Evolutionary conservation across 2,329 filamentous ascomycete genomes (phyloP), one percentile per base, ranked within the genome.

Genomic region (Diplodia seriata): DNA sequence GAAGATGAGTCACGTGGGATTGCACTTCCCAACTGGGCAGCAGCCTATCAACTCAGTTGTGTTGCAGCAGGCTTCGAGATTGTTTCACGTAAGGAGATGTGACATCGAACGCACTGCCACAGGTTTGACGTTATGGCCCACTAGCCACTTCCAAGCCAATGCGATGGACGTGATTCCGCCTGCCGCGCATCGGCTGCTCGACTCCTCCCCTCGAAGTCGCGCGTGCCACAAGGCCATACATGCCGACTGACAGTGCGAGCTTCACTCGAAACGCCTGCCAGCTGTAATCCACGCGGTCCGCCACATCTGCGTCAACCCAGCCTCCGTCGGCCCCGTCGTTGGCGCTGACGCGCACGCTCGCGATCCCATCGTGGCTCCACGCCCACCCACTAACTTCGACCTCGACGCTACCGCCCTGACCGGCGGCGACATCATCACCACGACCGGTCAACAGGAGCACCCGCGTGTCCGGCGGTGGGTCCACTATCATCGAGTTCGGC

Each of bases 401-500:
- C 20, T 68, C 14, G 1, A 38, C 53, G 31, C 7, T 26, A 14
- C 33, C 23, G 4, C 26, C 23, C 11, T 29, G 23, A 12, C 36
- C 36, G 36, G 9, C 36, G 36, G 9, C 36, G 9, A 11, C 20
- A 29, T 18, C 23, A 53, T 7, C 50, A 26, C 14, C 20, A 20
- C n/a, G 14, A 1, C 54, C 68, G 3, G 18, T 38, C 0, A 72
- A 5, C 14, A 67, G 26, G 7, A 47, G 43, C 43, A 47, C 43
- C 43, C 43, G n/a, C 43, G 69, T 66, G 2, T 69, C 71, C 6
- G 72, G 70, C 15, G 20, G 47, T 18, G 75, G 75, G 1, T 20
- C 65, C 2, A 71, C 69, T 40, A 77, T 73, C 68, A 77, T 74
- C 8, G 74, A 76, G 53, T 75, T 77, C 2, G 71, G 65, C 36